These are phyloP conservation scores for Whalleya microplaca DNA, from an alignment of 2,329 filamentous ascomycete species.

Conservation along the genomic window DNA sequence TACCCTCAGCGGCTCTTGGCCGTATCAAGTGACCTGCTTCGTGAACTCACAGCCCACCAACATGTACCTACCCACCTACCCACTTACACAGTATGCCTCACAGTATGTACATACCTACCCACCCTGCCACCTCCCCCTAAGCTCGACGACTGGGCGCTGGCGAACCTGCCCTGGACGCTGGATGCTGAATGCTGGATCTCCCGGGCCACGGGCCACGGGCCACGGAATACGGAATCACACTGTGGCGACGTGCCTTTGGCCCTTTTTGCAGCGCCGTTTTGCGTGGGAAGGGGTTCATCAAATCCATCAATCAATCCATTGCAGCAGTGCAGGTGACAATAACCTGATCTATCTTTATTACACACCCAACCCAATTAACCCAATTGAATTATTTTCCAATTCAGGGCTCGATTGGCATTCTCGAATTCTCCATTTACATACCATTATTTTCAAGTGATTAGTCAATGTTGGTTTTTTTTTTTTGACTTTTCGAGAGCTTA, in stretches of 20 bases:
- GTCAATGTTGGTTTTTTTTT: not conserved
- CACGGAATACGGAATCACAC: slow-evolving; percentile 26
- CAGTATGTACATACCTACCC: slow-evolving; percentile 1
- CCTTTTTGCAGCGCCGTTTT: slow-evolving; percentile 10
- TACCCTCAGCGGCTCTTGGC: slow-evolving; percentile 19
- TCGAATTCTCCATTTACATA: not conserved
- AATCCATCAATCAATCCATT: too few relatives aligned
- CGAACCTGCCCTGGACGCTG: too few relatives aligned
- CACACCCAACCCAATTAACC: too few relatives aligned
- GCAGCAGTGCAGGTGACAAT: too few relatives aligned
- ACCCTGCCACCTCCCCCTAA: slow-evolving; percentile 2
- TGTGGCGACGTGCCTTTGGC: slow-evolving; percentile 20
- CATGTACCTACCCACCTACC: not conserved
- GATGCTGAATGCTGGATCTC: slow-evolving; percentile 4
- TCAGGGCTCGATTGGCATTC: not conserved
- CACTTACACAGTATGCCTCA: not conserved
- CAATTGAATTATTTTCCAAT: not conserved
- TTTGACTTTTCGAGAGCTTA: too few relatives aligned
- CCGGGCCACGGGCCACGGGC: too few relatives aligned
- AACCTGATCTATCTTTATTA: not conserved
- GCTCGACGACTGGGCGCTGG: too few relatives aligned
- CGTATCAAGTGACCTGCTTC: slow-evolving; percentile 26
- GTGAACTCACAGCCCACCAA: slow-evolving; percentile 14
- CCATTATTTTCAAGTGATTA: not conserved
- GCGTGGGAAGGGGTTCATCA: not conserved